Base-by-base conservation (phyloP, 192 early-diverging fungal genomes). In the Entomortierella chlamydospora region DNA sequence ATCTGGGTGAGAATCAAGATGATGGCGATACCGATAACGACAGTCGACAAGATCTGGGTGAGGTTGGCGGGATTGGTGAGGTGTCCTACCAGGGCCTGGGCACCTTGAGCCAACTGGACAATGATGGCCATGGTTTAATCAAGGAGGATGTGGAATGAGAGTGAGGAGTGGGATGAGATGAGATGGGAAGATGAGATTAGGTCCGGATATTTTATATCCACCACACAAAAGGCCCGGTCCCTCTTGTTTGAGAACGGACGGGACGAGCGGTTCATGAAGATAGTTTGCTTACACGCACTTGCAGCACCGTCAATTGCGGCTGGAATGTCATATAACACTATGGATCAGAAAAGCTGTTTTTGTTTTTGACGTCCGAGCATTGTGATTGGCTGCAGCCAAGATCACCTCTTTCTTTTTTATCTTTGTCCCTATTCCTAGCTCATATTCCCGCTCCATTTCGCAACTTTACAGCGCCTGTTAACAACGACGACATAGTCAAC, bases 11-110 rank as follows among this genome's bases (percentile, higher is more conserved):
- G 51, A 68, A 79, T 64, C 22, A 79, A 47, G 63, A 79, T 70
- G 7, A 66, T 18, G 31, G 31, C 63, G 68, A 79, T 63, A 39
- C 76, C 76, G 76, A 79, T 59, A 41, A 58, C 76, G 43, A 61
- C 29, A 0, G 76, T 79, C 10, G 65, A 58, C 61, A 70, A 63
- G 58, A 79, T 56, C 63, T 79, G 76, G 33, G 76, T 9, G n/a
- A 79, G 28, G 76, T 79, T 79, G 68, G 76, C 76, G 34, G 76
- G 76, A 57, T 79, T 70, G 57, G 67, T 65, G 62, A 79, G 76
- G 63, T 65, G 23, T 20, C 55, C 68, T 15, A 62, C 68, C 62
- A 79, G 23, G 63, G 68, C 64, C 68, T 79, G 76, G 25, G 66
- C 23, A 57, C 76, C 76, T 62, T 79, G 76, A 42, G 56, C 76